Base-by-base conservation (phyloP, 805 yeast species). In the Crinitomyces ghanaensis region DNA sequence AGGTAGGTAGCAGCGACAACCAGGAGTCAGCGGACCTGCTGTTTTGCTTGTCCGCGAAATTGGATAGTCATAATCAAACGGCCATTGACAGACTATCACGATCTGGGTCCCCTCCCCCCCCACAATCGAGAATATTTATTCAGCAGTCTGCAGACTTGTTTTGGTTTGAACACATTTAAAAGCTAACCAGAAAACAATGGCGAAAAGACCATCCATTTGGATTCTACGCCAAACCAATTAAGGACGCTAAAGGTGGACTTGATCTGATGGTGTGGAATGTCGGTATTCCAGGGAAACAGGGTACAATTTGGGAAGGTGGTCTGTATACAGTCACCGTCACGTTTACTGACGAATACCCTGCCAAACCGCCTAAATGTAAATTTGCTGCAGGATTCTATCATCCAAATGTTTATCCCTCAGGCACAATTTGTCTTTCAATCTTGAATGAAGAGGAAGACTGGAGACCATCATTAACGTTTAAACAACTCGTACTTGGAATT, bases 201-300 rank as follows among this genome's bases (percentile, higher is more conserved):
- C 74, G 99, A 46, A 88, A 84, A 55, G 95, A 85, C 55, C 99
- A 91, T 54, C 99, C 99, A 0, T 91, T 86, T 58, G 97, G 97
- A 5, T 91, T 91, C 58, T 86, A 62, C 45, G 99, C 99, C 24
- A 82, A 83, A 51, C 99, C 99, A 9, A 52, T 61, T 17, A 86
- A 81, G 54, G 63, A 67, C n/a, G 49, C 63, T 2, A 94, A 85
- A 50, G 98, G 98, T 3, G 63, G 84, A 0, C 63, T 91, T 41
- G 85, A 91, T 56, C 65, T 91, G 41, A 79, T 80, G 50, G 68
- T 60, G 49, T 91, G 99, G 99, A 74, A 73, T 11, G 93, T 95
- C 12, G 97, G 97, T 17, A 80, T 91, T 35, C 98, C 98, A 6
- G 99, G 99, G 7, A 86, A 81, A 54, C 66, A 73, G 26, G 72